These are phyloP conservation scores for Coccomyxa subellipsoidea DNA, from an alignment of 163 green algal genomes.

Conservation along the genomic window DNA sequence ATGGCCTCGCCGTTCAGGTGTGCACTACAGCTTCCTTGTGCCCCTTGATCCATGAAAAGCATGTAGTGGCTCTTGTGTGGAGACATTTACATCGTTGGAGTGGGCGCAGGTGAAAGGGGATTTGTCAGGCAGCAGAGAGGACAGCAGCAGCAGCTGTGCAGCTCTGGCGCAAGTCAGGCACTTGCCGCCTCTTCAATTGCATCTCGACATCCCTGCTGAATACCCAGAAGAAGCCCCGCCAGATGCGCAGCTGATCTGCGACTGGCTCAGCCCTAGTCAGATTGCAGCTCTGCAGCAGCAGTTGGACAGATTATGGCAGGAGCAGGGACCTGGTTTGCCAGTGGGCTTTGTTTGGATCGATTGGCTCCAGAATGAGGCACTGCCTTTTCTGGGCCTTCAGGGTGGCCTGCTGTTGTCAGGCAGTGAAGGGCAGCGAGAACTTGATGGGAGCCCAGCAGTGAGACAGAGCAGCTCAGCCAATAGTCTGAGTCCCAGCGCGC, in stretches of 20 bases:
- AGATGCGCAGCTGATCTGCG: conserved; percentile 16
- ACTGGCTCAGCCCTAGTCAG: conserved; percentile 36
- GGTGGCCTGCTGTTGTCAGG: conserved; percentile 8
- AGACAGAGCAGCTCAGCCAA: not conserved
- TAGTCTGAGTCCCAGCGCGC: too few species aligned
- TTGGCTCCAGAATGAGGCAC: conserved; percentile 42
- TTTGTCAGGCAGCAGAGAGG: not conserved
- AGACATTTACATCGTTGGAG: too few species aligned
- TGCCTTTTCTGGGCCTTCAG: conserved; percentile 26
- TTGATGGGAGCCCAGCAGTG: not conserved
- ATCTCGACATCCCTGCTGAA: conserved; percentile 25
- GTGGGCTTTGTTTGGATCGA: conserved; percentile 50
- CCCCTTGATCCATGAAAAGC: too few species aligned
- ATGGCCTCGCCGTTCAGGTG: not conserved
- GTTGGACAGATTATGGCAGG: conserved; percentile 37
- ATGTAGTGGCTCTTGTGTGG: too few species aligned
- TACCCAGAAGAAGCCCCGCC: conserved; percentile 43
- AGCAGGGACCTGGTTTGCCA: conserved; percentile 32
- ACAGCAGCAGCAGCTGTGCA: not conserved
- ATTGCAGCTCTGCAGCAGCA: conserved; percentile 10
- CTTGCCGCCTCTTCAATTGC: conserved; percentile 46
- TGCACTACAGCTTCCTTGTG: too few species aligned
- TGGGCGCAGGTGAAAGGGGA: not conserved
- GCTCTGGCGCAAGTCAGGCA: conserved; percentile 10
- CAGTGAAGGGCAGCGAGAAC: not conserved